Evolutionary conservation across 2,329 filamentous ascomycete species (phyloP), one percentile per base, ranked within the genome.

Genomic region (Fusarium hainanense): DNA sequence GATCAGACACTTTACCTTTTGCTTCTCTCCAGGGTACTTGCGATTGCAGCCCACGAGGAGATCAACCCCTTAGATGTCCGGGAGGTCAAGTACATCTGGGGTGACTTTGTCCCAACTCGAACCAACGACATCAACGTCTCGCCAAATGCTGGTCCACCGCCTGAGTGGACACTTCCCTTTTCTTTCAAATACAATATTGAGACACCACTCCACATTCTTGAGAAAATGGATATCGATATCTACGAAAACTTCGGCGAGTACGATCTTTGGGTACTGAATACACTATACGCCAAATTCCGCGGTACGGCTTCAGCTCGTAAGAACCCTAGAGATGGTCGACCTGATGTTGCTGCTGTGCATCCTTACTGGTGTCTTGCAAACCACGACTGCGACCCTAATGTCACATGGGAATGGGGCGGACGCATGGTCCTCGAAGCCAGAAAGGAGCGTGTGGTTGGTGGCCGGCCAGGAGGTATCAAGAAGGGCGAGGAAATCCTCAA

Each of bases 311-410:
- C 93, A 4, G 95, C 94, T 7, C 88, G 93, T 41, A 90, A 96
- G 71, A 93, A 88, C 66, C 86, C 86, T 0, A 87, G 88, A 72
- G 92, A 95, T 68, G 93, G 94, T 5, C 89, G 93, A 12, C 95
- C 96, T 0, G 96, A 98, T 75, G 92, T 97, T 7, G 93, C 93
- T 28, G 95, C 95, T 28, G 94, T 98, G 28, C 94, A 98, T 81
- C 94, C 95, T 3, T 89, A 97, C 73, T 99, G 96, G 94, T 98
- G 94, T 80, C 85, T 98, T 30, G 94, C 95, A 28, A 99, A 99
- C 76, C 96, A 99, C 78, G 93, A 94, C 78, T 99, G 96, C 80
- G 90, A 97, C 77, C 96, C 96, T 11, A 98, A 97, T 78, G 94
- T 98, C 41, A 88, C 88, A 6, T 99, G 96, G 96, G 93, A 97